Evolutionary conservation across 1,139 yeast species (phyloP), one percentile per base, ranked within the genome.

Genomic region (Taphrina deformans): DNA sequence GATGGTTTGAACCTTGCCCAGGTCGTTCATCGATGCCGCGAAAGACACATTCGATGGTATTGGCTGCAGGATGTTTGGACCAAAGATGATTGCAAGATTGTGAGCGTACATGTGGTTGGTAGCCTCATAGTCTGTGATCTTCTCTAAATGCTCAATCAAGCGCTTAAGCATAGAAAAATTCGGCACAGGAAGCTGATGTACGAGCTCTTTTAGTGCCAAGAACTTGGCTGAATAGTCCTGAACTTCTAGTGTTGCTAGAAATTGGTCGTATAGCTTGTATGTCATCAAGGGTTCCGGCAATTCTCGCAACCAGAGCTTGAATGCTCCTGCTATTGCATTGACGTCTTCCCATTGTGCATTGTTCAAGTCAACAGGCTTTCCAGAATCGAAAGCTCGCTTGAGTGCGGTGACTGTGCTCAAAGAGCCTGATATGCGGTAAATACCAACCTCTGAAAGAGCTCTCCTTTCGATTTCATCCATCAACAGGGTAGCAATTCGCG

Each of bases 371-470:
- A 89, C 85, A 9, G 82, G 83, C 18, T 89, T 89, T 31, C 84
- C 83, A 68, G 82, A 83, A 75, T 93, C 97, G 73, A 93, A 89
- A 45, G 85, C 85, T 10, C 80, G 78, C 73, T 87, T 89, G 68
- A 91, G 80, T 27, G 84, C 82, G 67, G 82, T 84, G 68, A 93
- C 85, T 64, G 90, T 89, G 55, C 89, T 88, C 53, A 90, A 78
- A 0, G 97, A 89, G 0, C 97, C 95, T 67, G 96, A 89, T 68
- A 92, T 89, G 75, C 99, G 85, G 75, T 93, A 93, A 23, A 93
- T 79, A 24, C 99, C 99, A 67, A 90, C 89, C 73, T 92, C 98
- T 69, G 89, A 89, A 41, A 93, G 75, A 0, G 98, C 71, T 65
- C 92, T 84, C 31, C 79, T 76, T 73, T 93, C 98, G 69, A 93